phyloP scores from a whole-genome alignment of 2,329 filamentous ascomycete genomes.

The Trichoderma semiorbis region DNA sequence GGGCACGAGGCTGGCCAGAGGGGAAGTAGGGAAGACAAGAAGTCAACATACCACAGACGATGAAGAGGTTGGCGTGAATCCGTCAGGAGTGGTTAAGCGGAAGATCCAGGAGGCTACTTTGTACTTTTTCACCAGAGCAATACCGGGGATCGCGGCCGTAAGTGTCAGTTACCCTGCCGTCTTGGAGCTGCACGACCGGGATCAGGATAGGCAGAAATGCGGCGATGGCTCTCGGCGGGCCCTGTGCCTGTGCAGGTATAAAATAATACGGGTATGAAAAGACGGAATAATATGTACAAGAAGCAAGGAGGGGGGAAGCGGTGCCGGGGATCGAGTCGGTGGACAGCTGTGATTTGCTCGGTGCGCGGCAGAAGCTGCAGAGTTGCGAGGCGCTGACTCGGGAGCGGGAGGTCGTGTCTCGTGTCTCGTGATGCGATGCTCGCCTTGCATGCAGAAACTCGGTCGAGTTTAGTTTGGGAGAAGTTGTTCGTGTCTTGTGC shows the following conservation, averaged over 20 bases:
- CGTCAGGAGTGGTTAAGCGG: slow-evolving; percentile 7
- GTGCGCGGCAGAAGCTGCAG: not conserved
- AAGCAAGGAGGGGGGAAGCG: not conserved
- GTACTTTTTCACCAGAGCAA: not conserved
- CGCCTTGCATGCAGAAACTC: not conserved
- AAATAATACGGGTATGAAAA: not conserved
- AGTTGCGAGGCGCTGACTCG: not conserved
- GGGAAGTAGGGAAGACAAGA: not conserved
- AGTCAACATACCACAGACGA: slow-evolving; percentile 15
- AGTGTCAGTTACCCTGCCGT: slow-evolving; percentile 16
- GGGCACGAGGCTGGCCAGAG: not conserved
- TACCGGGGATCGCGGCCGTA: slow-evolving; percentile 8
- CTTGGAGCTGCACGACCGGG: not conserved
- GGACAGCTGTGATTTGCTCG: not conserved
- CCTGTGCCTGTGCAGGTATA: not conserved
- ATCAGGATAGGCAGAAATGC: slow-evolving; percentile 11
- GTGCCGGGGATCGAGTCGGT: not conserved
- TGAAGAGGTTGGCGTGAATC: slow-evolving; percentile 1
- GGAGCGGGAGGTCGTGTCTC: not conserved
- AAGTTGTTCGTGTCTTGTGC: not conserved
- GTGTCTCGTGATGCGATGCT: not conserved
- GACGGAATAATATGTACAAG: slow-evolving; percentile 5
- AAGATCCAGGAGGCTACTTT: slow-evolving; percentile 9
- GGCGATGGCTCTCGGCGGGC: slow-evolving; percentile 12
- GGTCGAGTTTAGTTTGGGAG: not conserved